A percentile compares a stretch with the other conserved stretches of the same genome.
Evolutionary conservation across 2,329 filamentous ascomycete genomes (phyloP).

Genomic region (Epichloe typhina): DNA sequence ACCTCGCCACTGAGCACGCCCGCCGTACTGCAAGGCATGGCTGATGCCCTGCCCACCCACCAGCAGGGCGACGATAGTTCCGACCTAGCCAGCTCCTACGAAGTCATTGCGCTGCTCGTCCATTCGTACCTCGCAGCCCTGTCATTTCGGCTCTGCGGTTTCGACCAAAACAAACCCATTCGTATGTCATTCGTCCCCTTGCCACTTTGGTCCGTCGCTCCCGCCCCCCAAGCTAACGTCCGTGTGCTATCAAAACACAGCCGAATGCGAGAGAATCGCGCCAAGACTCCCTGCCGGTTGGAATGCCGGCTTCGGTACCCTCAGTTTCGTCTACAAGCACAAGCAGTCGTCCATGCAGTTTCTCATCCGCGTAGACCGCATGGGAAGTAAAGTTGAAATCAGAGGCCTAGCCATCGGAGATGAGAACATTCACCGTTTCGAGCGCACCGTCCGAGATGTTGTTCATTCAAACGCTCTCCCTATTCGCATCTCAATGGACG

Average conservation of each 20-base stretch:
- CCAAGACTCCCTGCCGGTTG: conserved; percentile 61
- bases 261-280: conserved; percentile 40
- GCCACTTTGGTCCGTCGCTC: not conserved
- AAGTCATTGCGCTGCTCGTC: conserved; percentile 70
- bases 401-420: conserved; percentile 67
- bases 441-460: conserved; percentile 59
- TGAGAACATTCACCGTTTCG: conserved; percentile 68
- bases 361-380: conserved; percentile 66
- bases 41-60: conserved; percentile 45
- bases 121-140: conserved; percentile 74
- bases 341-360: conserved; percentile 74
- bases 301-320: conserved; percentile 60
- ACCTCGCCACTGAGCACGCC: conserved; percentile 14
- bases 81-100: conserved; percentile 57
- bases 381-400: conserved; percentile 75
- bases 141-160: conserved; percentile 68
- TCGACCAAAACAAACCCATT: conserved; percentile 69
- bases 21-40: conserved; percentile 42
- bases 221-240: not conserved
- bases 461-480: conserved; percentile 48
- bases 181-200: conserved; percentile 31
- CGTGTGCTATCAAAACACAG: conserved; percentile 7
- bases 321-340: conserved; percentile 79
- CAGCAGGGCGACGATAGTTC: conserved; percentile 39
- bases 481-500: conserved; percentile 38